These are phyloP conservation scores for Phytophthora aleatoria DNA, from an alignment of 352 stramenopile genomes.

Conservation along the genomic window DNA sequence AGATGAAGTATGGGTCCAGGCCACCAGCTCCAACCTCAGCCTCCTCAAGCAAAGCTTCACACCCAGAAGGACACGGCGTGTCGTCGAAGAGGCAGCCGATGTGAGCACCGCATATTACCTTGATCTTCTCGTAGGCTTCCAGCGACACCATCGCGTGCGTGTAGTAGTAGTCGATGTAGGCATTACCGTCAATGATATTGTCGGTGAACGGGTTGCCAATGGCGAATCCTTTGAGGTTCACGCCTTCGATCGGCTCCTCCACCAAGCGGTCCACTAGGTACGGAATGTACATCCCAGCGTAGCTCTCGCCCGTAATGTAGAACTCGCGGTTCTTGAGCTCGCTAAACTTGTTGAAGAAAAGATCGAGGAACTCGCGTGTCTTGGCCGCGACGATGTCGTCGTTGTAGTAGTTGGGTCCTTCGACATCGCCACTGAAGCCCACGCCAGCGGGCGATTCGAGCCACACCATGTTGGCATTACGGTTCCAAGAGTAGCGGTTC, in stretches of 20 bases:
- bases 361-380: conserved; percentile 75
- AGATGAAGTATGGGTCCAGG: conserved; percentile 84
- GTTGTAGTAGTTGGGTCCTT: conserved; percentile 79
- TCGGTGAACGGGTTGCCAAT: conserved; percentile 82
- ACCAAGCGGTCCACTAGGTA: conserved; percentile 83
- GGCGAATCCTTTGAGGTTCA: conserved; percentile 78
- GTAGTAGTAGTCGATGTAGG: conserved; percentile 89
- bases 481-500: conserved; percentile 82
- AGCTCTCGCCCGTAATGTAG: conserved; percentile 86
- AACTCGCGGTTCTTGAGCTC: conserved; percentile 76
- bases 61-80: conserved; percentile 44
- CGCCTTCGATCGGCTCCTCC: conserved; percentile 54
- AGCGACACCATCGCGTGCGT: conserved; percentile 84
- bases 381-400: conserved; percentile 78
- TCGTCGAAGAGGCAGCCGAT: conserved; percentile 70
- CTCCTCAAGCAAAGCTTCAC: conserved; percentile 55
- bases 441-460: conserved; percentile 77
- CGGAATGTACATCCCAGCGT: conserved; percentile 92
- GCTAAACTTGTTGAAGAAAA: conserved; percentile 75
- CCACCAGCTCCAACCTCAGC: conserved; percentile 50
- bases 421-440: conserved; percentile 67
- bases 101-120: conserved; percentile 52
- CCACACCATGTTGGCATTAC: conserved; percentile 79
- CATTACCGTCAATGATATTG: conserved; percentile 60
- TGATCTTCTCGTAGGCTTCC: conserved; percentile 73